Conservation (phyloP, 768 basidiomycete species). For the Phlebiopsis gigantea region DNA sequence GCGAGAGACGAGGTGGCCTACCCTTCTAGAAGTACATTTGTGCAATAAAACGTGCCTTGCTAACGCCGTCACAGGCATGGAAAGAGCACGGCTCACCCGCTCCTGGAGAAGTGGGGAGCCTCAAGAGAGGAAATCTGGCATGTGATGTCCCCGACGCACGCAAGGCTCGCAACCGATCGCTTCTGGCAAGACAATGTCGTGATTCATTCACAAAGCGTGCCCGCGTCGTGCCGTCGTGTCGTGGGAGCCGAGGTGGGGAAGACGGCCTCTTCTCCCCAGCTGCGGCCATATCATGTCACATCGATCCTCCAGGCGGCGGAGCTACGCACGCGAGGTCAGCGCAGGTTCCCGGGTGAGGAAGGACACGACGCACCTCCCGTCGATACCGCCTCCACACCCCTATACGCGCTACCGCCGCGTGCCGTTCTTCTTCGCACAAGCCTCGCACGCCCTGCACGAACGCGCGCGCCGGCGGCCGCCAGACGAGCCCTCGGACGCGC, state of each 20-base stretch:
- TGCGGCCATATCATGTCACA: background rate
- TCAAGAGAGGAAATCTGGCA: too few species aligned
- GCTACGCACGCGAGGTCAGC: background rate
- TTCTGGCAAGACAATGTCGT: background rate
- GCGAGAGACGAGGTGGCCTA: background rate
- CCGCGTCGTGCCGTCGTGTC: background rate
- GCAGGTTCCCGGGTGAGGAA: background rate
- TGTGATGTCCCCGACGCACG: too few species aligned
- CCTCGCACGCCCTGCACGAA: constrained; percentile 20
- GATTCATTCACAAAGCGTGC: background rate
- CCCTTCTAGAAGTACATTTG: background rate
- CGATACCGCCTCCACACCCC: background rate
- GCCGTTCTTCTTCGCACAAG: constrained; percentile 13
- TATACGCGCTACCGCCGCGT: constrained; percentile 1
- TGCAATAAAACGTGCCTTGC: background rate
- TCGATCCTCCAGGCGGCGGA: background rate
- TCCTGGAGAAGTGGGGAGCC: too few species aligned
- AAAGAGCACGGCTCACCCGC: background rate
- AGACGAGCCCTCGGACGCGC: background rate
- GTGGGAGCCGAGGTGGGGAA: background rate
- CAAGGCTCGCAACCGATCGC: background rate
- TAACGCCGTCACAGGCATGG: background rate
- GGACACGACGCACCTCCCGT: background rate
- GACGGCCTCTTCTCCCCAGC: background rate
- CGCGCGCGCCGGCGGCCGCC: constrained; percentile 16